Conservation (phyloP, 2,329 filamentous ascomycete genomes). For the Monosporascus ibericus region DNA sequence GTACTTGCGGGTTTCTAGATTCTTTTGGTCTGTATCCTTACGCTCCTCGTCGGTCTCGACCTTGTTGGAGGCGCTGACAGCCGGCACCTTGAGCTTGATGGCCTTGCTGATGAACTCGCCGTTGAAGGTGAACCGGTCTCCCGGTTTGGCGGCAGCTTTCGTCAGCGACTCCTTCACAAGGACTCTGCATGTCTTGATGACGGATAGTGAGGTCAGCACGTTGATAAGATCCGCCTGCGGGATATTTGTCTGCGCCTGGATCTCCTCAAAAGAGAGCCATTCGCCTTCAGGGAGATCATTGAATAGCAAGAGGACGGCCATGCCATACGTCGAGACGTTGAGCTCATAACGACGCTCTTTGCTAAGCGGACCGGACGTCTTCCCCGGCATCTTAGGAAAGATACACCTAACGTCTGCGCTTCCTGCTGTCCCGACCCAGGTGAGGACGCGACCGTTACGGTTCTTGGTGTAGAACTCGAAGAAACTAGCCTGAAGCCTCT, state of each 20-base stretch:
- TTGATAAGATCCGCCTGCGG: conserved; percentile 66
- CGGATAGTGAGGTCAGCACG: conserved; percentile 73
- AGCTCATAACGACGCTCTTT: conserved; percentile 77
- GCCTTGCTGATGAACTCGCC: conserved; percentile 73
- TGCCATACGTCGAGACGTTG: conserved; percentile 86
- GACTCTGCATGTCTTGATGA: conserved; percentile 71
- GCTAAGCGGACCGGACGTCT: conserved; percentile 54
- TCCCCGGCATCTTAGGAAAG: conserved; percentile 67
- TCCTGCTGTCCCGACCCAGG: conserved; percentile 68
- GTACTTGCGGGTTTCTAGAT: conserved; percentile 63
- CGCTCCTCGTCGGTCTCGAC: conserved; percentile 69
- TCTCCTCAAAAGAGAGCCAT: conserved; percentile 62
- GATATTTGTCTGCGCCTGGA: conserved; percentile 77
- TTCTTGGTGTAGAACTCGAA: conserved; percentile 83
- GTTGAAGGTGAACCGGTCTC: conserved; percentile 80
- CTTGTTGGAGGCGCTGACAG: conserved; percentile 75
- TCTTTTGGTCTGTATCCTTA: conserved; percentile 69
- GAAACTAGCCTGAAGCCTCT: conserved; percentile 74
- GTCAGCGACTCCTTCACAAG: conserved; percentile 73
- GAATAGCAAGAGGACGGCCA: conserved; percentile 85
- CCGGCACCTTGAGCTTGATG: conserved; percentile 82
- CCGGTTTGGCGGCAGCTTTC: conserved; percentile 64
- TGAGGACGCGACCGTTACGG: conserved; percentile 81
- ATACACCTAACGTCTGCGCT: conserved; percentile 80
- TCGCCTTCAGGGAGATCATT: conserved; percentile 61